Conservation (phyloP, 257 asterid genomes). For the Fraxinus quadrangulata region DNA sequence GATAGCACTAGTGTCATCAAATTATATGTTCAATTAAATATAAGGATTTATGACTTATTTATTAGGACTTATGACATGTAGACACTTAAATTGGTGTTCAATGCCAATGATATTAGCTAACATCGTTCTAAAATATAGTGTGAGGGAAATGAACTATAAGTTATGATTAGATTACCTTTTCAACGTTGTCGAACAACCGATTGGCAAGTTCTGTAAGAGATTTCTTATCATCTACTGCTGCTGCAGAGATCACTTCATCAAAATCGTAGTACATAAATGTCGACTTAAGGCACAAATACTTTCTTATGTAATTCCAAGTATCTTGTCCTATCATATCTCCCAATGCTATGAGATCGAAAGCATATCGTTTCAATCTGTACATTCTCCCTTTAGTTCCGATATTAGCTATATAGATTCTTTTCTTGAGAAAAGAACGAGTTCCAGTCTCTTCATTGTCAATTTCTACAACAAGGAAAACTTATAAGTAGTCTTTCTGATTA, state of each 20-base stretch:
- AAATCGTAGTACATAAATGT: conserved; percentile 83
- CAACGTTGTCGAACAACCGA: conserved; percentile 66
- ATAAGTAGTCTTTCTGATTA: not conserved
- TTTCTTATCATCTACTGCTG: conserved; percentile 51
- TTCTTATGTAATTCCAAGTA: conserved; percentile 66
- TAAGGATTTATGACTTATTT: too few species aligned
- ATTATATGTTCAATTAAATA: too few species aligned
- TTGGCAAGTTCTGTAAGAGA: conserved; percentile 70
- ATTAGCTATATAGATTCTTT: conserved; percentile 61
- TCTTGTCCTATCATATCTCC: conserved; percentile 77
- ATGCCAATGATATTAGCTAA: too few species aligned
- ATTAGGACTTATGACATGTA: too few species aligned
- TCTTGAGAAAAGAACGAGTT: conserved; percentile 59
- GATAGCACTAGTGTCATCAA: too few species aligned
- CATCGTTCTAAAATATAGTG: too few species aligned
- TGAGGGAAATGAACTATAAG: too few species aligned
- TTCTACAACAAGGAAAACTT: conserved; percentile 32
- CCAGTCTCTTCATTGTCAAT: conserved; percentile 69
- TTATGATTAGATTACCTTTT: conserved; percentile 42
- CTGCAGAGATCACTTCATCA: conserved; percentile 69
- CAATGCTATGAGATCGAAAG: conserved; percentile 77
- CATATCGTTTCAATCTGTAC: conserved; percentile 64
- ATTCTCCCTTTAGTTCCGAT: conserved; percentile 64
- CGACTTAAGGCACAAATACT: conserved; percentile 60
- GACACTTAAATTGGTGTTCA: too few species aligned